Percentiles rank a stretch among this genome's conserved stretches.
Evolutionary conservation across 352 stramenopile genomes (phyloP).

Genomic region (Pythium volutum): DNA sequence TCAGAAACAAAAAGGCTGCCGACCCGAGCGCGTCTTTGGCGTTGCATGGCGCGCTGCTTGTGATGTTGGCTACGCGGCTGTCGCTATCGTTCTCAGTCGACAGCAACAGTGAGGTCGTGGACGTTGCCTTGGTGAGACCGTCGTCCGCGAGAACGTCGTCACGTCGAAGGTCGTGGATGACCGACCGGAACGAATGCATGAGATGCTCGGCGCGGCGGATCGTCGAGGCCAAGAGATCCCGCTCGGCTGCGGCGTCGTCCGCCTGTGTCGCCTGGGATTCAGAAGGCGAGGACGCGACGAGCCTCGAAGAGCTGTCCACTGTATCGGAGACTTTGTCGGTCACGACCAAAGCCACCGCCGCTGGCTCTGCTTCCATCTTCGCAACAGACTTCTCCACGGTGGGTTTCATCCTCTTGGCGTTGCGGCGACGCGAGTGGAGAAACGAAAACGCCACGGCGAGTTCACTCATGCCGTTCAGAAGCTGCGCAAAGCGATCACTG

Average conservation of each 20-base stretch:
- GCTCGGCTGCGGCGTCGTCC: neutral
- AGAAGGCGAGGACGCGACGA: neutral
- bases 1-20: slow-evolving; percentile 10
- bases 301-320: neutral
- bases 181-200: slow-evolving; percentile 18
- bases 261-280: neutral
- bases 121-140: slow-evolving; percentile 20
- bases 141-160: neutral
- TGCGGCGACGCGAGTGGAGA: slow-evolving; percentile 23
- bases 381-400: neutral
- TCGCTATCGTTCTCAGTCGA: neutral
- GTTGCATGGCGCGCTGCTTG: neutral
- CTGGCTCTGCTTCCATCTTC: neutral
- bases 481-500: slow-evolving; percentile 17
- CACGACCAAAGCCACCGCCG: neutral
- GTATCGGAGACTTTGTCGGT: neutral
- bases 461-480: slow-evolving; percentile 21
- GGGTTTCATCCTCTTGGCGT: neutral
- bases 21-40: neutral
- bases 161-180: slow-evolving; percentile 14
- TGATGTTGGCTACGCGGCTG: neutral
- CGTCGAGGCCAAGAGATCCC: slow-evolving; percentile 12
- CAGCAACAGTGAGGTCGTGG: slow-evolving; percentile 12
- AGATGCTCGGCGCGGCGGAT: slow-evolving; percentile 22
- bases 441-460: slow-evolving; percentile 21